Base-by-base conservation (phyloP, 805 yeast species). In the Candida insectorum region DNA sequence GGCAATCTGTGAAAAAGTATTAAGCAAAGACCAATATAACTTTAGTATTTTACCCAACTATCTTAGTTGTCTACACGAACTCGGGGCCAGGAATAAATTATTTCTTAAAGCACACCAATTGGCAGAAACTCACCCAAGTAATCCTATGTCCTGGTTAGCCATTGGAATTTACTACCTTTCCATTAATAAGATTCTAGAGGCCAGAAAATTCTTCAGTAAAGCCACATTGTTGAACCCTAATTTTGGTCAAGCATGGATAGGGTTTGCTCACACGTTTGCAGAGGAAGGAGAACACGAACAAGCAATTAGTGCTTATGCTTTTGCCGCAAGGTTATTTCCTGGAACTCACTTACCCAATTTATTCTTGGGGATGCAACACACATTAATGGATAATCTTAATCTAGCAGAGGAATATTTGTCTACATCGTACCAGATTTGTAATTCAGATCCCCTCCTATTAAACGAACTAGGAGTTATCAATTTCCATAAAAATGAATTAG, bases 261-360 rank as follows among this genome's bases (percentile, higher is more conserved):
- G 97, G 2, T 93, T 93, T 63, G 97, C 97, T 1, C 97, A 91
- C 51, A 89, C 97, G 0, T 93, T 89, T 73, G 96, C 96, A 0
- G 81, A 85, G 3, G 98, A 93, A 56, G 95, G 96, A n/a, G 99
- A 93, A 58, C 97, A 93, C 56, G 99, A 93, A 56, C 97, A 93
- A 58, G 97, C 97, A 1, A 83, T 93, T 15, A 83, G 96, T 36
- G 97, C 97, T 0, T 93, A 89, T 58, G 89, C 97, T 2, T 89
- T 95, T 9, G 97, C 97, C 0, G 87, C 96, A 1, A 67, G 96
- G 41, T 70, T 89, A 26, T 93, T 93, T 50, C 88, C 89, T 0
- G 95, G 95, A 1, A 81, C 89, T 3, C 97, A 93, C 55, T 61
- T 89, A 29, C 97, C 98, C 2, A 79, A 84, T 49, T 62, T 93